These are phyloP conservation scores for Vigna unguiculata DNA, from an alignment of 306 rosid species.

Conservation along the genomic window DNA sequence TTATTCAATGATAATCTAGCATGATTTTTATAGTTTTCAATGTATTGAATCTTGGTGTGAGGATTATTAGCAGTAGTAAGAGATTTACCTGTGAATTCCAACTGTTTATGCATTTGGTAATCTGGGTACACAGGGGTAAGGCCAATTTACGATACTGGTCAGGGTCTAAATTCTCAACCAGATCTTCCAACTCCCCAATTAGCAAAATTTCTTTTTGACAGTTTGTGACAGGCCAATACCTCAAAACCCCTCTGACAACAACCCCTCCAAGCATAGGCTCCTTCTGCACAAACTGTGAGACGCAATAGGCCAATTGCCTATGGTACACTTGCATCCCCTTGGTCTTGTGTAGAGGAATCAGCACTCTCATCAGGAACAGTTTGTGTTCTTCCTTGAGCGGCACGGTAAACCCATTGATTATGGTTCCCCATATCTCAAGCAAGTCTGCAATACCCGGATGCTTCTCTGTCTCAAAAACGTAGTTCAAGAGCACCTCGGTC, in stretches of 20 bases:
- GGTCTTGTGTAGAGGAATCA: conserved; percentile 82
- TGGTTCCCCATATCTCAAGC: conserved; percentile 95
- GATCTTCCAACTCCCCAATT: conserved; percentile 83
- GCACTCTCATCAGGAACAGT: conserved; percentile 80
- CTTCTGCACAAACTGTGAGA: conserved; percentile 86
- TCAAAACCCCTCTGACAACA: conserved; percentile 75
- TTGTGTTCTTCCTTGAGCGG: conserved; percentile 93
- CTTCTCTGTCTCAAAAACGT: conserved; percentile 68
- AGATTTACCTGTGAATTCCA: conserved; percentile 76
- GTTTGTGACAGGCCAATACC: conserved; percentile 85
- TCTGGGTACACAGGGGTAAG: conserved; percentile 69
- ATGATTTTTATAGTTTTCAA: too few relatives aligned
- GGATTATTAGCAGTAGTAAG: too few relatives aligned
- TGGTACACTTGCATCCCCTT: conserved; percentile 75
- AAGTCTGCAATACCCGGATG: conserved; percentile 77
- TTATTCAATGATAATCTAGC: too few relatives aligned
- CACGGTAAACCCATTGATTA: conserved; percentile 82
- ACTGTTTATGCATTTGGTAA: conserved; percentile 77
- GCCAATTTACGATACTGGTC: conserved; percentile 81
- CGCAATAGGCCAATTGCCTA: conserved; percentile 79
- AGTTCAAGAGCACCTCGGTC: conserved; percentile 69
- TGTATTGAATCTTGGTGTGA: too few relatives aligned
- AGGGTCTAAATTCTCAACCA: conserved; percentile 76
- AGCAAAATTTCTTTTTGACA: conserved; percentile 79
- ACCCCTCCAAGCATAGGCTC: conserved; percentile 89